Percentiles rank a stretch among this genome's conserved stretches.
Conservation (phyloP, 2,329 filamentous ascomycete genomes). For the Scopulariopsis brevicaulis region DNA sequence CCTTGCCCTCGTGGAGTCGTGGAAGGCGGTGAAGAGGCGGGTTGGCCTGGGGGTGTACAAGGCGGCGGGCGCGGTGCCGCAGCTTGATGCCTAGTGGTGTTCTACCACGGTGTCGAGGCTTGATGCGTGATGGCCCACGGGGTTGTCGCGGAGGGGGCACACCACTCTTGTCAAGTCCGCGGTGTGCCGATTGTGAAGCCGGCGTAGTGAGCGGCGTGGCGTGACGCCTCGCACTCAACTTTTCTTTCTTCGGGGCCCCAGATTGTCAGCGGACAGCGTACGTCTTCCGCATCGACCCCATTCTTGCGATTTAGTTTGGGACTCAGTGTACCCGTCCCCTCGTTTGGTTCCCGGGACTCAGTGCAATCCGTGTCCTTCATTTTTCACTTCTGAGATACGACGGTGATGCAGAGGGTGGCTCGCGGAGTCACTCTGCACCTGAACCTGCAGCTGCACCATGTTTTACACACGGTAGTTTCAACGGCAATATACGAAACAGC, state of each 20-base stretch:
- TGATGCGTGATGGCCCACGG: neutral
- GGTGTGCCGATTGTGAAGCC: neutral
- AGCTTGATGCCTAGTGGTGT: neutral
- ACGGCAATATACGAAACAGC: neutral
- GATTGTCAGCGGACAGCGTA: neutral
- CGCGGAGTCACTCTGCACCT: too few species aligned
- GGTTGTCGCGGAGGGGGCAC: too few species aligned
- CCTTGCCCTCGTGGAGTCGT: slow-evolving; percentile 51
- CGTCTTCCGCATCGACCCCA: neutral
- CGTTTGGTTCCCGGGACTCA: neutral
- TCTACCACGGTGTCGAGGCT: neutral
- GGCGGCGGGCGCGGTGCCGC: neutral
- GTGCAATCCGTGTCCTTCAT: neutral
- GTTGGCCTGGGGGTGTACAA: slow-evolving; percentile 19
- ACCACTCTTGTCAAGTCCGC: too few species aligned
- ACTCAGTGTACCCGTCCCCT: neutral
- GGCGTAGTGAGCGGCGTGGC: neutral
- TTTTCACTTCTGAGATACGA: too few species aligned
- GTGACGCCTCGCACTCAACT: neutral
- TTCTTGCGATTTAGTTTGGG: neutral
- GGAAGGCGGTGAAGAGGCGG: slow-evolving; percentile 57
- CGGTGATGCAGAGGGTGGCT: too few species aligned
- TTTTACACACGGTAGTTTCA: neutral
- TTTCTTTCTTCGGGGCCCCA: neutral
- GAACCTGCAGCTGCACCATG: neutral